These are phyloP conservation scores for Colletotrichum chlorophyti DNA, from an alignment of 2,329 filamentous ascomycete species.

Conservation along the genomic window DNA sequence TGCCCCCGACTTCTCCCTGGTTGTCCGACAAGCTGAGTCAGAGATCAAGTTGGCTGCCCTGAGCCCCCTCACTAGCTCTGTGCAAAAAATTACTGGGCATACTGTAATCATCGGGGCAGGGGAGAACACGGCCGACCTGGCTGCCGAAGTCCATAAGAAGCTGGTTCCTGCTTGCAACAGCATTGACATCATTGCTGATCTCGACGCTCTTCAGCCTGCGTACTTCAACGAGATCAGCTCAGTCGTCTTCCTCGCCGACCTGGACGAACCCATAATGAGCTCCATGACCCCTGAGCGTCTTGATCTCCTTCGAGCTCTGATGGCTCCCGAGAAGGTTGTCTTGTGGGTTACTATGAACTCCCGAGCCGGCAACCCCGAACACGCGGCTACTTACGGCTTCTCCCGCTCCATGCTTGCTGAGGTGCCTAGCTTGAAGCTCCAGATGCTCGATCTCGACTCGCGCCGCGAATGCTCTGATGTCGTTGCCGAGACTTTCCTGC, in stretches of 20 bases:
- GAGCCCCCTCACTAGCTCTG: slow-evolving; percentile 23
- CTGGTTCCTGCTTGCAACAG: slow-evolving; percentile 32
- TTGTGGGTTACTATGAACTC: slow-evolving; percentile 35
- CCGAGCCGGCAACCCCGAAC: slow-evolving; percentile 29
- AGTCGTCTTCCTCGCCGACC: slow-evolving; percentile 23
- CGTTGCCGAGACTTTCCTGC: slow-evolving; percentile 22
- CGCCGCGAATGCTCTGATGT: not conserved
- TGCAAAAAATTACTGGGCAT: slow-evolving; percentile 29
- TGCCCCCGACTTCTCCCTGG: slow-evolving; percentile 41
- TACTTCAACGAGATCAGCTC: slow-evolving; percentile 27
- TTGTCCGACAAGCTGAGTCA: slow-evolving; percentile 43
- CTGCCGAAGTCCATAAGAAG: slow-evolving; percentile 27
- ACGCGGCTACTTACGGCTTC: slow-evolving; percentile 29
- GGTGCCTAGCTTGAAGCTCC: slow-evolving; percentile 26
- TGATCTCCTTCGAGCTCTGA: slow-evolving; percentile 29
- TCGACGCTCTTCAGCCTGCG: slow-evolving; percentile 35
- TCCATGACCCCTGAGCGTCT: slow-evolving; percentile 40
- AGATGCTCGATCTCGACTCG: slow-evolving; percentile 29
- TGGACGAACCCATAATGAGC: slow-evolving; percentile 35
- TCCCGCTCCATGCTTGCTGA: slow-evolving; percentile 27
- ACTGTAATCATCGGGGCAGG: slow-evolving; percentile 42
- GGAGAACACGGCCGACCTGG: slow-evolving; percentile 28
- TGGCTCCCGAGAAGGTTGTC: slow-evolving; percentile 26
- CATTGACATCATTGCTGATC: slow-evolving; percentile 26
- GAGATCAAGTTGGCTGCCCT: slow-evolving; percentile 30